Conservation (phyloP, 371 early-diverging fungal genomes). For the Mortierella sp. region DNA sequence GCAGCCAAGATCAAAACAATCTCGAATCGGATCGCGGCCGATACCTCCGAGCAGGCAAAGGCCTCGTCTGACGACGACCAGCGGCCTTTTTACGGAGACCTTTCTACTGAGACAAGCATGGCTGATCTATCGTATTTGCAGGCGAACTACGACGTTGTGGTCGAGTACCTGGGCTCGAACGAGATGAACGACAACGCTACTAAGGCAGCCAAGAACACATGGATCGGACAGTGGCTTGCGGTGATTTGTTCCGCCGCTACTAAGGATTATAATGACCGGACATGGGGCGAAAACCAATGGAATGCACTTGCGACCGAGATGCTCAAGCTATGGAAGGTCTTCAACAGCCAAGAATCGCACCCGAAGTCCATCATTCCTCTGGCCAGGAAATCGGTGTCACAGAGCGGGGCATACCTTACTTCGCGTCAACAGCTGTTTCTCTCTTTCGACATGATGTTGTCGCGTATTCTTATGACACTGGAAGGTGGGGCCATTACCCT, state of each 20-base stretch:
- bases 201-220: conserved; percentile 41
- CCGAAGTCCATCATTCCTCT: background rate
- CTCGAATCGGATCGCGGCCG: conserved; percentile 11
- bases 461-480: conserved; percentile 73
- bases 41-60: background rate
- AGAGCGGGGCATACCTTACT: conserved; percentile 63
- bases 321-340: conserved; percentile 31
- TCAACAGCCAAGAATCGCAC: conserved; percentile 19
- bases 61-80: background rate
- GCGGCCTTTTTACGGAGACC: conserved; percentile 34
- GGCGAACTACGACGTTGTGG: conserved; percentile 29
- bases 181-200: conserved; percentile 31
- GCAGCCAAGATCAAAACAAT: conserved; percentile 66
- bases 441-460: conserved; percentile 77
- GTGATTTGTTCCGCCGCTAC: conserved; percentile 17
- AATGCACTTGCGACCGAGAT: conserved; percentile 19
- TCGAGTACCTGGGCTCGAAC: conserved; percentile 36
- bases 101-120: conserved; percentile 14
- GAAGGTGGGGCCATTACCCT: conserved; percentile 77
- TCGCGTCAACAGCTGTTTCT: conserved; percentile 73
- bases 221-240: conserved; percentile 42
- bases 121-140: conserved; percentile 25
- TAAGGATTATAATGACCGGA: background rate
- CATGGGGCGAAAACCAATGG: conserved; percentile 30
- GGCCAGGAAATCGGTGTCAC: conserved; percentile 6